Evolutionary conservation across 2,329 filamentous ascomycete species (phyloP), one percentile per base, ranked within the genome.

Genomic region (Aspergillus quadrilineatus): DNA sequence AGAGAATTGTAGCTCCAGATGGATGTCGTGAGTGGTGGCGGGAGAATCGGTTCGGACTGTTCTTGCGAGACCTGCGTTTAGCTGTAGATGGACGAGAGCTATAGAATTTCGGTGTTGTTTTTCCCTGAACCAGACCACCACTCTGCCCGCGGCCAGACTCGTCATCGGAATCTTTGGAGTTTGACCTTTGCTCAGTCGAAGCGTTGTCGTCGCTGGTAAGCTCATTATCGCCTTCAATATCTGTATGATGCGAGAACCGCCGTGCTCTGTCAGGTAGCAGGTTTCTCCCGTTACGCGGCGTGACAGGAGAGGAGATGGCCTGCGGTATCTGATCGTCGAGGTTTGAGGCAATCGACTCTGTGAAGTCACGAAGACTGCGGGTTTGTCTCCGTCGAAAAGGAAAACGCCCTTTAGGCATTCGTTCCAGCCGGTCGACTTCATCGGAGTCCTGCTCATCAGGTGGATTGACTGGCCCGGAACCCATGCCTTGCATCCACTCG

Each of bases 181-280:
- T 62, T 0, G 65, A 67, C 8, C 55, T 53, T 15, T 64, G 67
- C 9, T 66, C 65, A 8, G 52, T 56, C 10, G 62, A 72, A 30
- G 81, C 78, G 55, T 92, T 89, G 55, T 91, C 89, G 55, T 92
- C 89, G 3, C 89, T 92, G 10, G 89, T 82, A n/a, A 92, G 78
- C 71, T 97, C 92, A 65, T 96, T 92, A 66, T 97, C 92, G 0
- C 91, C 90, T 68, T 96, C 91, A 6, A 87, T 90, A 66, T 94
- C 90, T 0, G 89, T 92, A 56, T 92, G 86, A 66, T 76, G 81
- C 43, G 80, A 76, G 41, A 78, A 61, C 57, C 81, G 71, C 56
- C 79, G 69, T 45, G 70, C 73, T 50, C 68, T 72, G n/a, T 71
- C 64, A 4, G 61, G 64, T 8, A 66, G 61, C 63, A 67, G 59